These are phyloP conservation scores for Podila epicladia DNA, from an alignment of 192 early-diverging fungal species.

Conservation along the genomic window DNA sequence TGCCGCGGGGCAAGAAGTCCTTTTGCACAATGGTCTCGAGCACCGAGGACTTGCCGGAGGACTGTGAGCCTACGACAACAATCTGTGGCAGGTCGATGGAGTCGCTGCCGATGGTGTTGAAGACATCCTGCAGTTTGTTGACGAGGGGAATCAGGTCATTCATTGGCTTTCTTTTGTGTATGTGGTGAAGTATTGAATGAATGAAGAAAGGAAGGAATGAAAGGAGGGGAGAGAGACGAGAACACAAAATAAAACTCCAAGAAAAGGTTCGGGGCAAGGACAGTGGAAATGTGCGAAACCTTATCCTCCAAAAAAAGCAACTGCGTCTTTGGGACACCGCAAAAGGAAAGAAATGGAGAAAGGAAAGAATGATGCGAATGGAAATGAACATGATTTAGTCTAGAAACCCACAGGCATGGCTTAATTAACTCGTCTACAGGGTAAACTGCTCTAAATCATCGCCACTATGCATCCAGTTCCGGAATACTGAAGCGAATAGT, in stretches of 20 bases:
- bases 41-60: constrained; percentile 96
- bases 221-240: background rate
- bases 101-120: constrained; percentile 77
- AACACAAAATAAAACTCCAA: background rate
- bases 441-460: constrained; percentile 21
- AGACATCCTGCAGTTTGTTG: constrained; percentile 85
- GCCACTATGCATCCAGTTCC: constrained; percentile 23
- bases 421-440: background rate
- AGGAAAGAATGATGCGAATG: too few relatives aligned
- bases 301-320: background rate
- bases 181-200: background rate
- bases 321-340: background rate
- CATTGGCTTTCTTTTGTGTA: constrained; percentile 52
- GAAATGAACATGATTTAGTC: too few relatives aligned
- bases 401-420: too few relatives aligned
- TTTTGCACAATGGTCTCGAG: constrained; percentile 98
- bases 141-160: constrained; percentile 85
- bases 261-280: background rate
- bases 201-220: background rate
- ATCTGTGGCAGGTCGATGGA: constrained; percentile 86
- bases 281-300: too few relatives aligned
- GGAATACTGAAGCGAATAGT: constrained; percentile 9
- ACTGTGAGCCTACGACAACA: constrained; percentile 89
- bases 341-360: constrained; percentile 4
- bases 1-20: constrained; percentile 96